phyloP scores from a whole-genome alignment of 73 alveolate genomes.

The Tetrahymena thermophila region DNA sequence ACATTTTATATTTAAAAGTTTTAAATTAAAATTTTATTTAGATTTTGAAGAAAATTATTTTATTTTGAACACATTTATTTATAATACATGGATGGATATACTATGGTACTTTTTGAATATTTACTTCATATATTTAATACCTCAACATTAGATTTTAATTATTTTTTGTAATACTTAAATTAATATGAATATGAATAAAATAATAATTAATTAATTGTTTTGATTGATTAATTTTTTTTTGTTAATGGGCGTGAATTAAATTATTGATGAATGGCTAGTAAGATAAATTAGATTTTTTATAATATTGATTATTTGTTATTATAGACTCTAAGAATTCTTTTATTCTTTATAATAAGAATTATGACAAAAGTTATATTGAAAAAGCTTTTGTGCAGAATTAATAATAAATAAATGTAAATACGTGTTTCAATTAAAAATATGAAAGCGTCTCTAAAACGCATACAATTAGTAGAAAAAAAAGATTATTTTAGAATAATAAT shows the following conservation, averaged over 20 bases:
- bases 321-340: background rate
- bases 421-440: background rate
- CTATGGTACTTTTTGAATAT: no score
- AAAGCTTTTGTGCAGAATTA: background rate
- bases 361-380: background rate
- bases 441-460: background rate
- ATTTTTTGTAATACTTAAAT: no score
- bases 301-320: background rate
- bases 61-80: no score
- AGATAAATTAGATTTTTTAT: background rate
- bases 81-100: no score
- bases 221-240: no score
- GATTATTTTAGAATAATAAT: background rate
- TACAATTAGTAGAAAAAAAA: background rate
- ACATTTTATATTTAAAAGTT: no score
- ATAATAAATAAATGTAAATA: background rate
- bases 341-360: background rate
- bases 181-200: no score
- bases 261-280: background rate
- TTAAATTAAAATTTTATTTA: no score
- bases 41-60: no score
- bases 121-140: no score
- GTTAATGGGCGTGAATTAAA: background rate
- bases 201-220: no score
- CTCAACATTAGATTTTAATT: no score